Base-by-base conservation (phyloP, 2,329 filamentous ascomycete species). In the Thielaviopsis euricoi region DNA sequence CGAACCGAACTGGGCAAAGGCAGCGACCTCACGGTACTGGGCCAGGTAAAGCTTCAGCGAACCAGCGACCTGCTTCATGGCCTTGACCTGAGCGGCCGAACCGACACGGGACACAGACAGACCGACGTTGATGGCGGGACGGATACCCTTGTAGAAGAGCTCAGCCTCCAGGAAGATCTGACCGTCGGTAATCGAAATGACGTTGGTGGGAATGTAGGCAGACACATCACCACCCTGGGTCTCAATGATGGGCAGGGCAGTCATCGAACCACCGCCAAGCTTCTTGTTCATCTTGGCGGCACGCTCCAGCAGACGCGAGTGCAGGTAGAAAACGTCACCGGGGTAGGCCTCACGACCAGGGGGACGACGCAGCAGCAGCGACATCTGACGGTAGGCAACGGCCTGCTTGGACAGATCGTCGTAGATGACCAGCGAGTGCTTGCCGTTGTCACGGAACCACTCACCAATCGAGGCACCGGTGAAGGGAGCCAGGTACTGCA, bases 51-150 rank as follows among this genome's bases (percentile, higher is more conserved):
- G 89, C 85, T 98, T 98, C 72, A 98, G 82, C 67, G 91, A 97
- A 83, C 93, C 93, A 71, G 93, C 93, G 69, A 98, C 93, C 82
- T 98, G 93, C 85, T 98, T 98, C 93, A 98, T 98, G 78, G 93
- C 90, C 88, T 97, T 98, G 75, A 97, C 83, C 83, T 98, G 93
- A 73, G 93, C 93, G 74, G 93, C 89, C 71, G 93, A 98, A 74
- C 93, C 93, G 85, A 98, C 93, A 88, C 93, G 93, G 67, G 93
- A 98, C 68, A 98, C 93, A 70, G 93, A 98, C 68, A 98, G 88
- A 93, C 93, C 93, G 87, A 98, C 93, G 84, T 98, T 98, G 76
- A 98, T 98, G 79, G 93, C 93, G 69, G 93, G 93, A 72, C 93
- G 91, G 76, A 98, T 79, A 94, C 93, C 93, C 88, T 98, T 98